Base-by-base conservation (phyloP, 768 basidiomycete genomes). In the Lactarius indigo region DNA sequence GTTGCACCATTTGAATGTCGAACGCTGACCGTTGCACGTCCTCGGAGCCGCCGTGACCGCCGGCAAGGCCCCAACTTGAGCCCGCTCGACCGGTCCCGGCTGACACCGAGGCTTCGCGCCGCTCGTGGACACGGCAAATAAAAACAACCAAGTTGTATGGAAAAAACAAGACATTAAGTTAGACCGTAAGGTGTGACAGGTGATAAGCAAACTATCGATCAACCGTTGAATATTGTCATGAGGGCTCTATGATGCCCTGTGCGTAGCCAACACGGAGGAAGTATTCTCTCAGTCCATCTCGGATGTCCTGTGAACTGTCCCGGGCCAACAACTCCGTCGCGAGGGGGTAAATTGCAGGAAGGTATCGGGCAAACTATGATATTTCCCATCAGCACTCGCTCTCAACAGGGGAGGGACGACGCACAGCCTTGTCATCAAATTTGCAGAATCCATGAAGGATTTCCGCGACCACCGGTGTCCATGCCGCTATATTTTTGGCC, bases 381-480 rank as follows among this genome's bases (percentile, higher is more conserved):
- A 6, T 12, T n/a, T 1, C 35, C 23, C 23, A 58, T 61, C 13
- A 68, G 26, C 55, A 15, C 20, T 20, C 39, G 23, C 56, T 56
- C 59, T 23, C 5, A 5, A 26, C 17, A 37, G 35, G 31, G 23
- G 13, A 41, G n/a, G 20, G 59, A 39, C 31, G 47, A 42, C 96
- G 78, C 73, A 98, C 96, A 42, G 91, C 88, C 74, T 90, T 94
- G 70, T 94, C 89, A 73, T 98, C 95, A 70, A 98, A 92, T 26
- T 84, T 84, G 75, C 88, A 88, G 74, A 94, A 94, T 8, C 97
- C 97, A 65, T 92, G 88, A 10, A 99, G 74, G 57, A 97, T 92
- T 75, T 98, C 96, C 12, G 89, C 89, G n/a, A 98, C 90, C 35
- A 99, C 97, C n/a, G 97, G 97, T 26, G 94, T 96, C 97, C 97